These are phyloP conservation scores for Penicillium desertorum DNA, from an alignment of 495 filamentous ascomycete genomes.

Conservation along the genomic window DNA sequence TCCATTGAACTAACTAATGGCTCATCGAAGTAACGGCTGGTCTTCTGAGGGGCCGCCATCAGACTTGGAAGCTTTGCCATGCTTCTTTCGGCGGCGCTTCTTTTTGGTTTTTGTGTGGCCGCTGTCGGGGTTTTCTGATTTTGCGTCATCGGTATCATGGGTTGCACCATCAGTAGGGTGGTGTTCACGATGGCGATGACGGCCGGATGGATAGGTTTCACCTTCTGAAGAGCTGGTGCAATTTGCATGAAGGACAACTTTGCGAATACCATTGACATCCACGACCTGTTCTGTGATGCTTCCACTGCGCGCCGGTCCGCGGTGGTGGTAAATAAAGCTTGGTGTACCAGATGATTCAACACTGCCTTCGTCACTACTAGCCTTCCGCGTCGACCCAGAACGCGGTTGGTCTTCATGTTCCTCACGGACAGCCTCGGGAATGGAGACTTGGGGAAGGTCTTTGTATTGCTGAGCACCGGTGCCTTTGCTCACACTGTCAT, in stretches of 20 bases:
- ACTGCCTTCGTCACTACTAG: conserved; percentile 34
- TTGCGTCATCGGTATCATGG: not conserved
- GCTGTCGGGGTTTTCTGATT: not conserved
- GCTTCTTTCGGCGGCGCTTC: conserved; percentile 14
- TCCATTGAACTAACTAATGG: no score
- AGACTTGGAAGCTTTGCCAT: conserved; percentile 8
- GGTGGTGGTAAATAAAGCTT: conserved; percentile 38
- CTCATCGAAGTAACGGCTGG: conserved; percentile 8
- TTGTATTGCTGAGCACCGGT: conserved; percentile 28
- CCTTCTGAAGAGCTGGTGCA: conserved; percentile 51
- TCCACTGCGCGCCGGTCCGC: conserved; percentile 68
- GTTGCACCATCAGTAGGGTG: not conserved
- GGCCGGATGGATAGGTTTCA: conserved; percentile 18
- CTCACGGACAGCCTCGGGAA: conserved; percentile 41
- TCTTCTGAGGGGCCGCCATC: conserved; percentile 6
- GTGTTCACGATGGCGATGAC: not conserved
- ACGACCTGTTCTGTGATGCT: conserved; percentile 88
- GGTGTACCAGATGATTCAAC: conserved; percentile 42
- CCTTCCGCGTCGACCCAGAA: conserved; percentile 20
- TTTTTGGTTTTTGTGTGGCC: conserved; percentile 6
- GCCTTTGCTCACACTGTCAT: conserved; percentile 24
- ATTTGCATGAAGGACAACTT: conserved; percentile 77
- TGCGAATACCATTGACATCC: conserved; percentile 77
- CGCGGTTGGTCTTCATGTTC: conserved; percentile 34
- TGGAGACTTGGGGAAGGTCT: conserved; percentile 34